Evolutionary conservation across 345 rosid genomes (phyloP), one percentile per base, ranked within the genome.

Genomic region (Adansonia digitata): DNA sequence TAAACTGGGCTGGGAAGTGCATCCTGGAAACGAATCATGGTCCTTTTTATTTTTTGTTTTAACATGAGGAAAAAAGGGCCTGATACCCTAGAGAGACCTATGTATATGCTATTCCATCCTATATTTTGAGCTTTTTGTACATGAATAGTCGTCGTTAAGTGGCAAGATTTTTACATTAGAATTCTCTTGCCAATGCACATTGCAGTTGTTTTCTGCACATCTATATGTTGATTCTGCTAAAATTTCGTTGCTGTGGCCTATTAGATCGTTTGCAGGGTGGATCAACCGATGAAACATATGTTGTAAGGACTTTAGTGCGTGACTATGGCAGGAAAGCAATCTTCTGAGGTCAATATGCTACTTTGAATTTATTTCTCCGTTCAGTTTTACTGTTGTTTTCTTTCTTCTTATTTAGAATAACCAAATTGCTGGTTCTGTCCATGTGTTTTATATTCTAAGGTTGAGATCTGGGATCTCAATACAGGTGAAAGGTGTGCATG

Each of bases 381-480:
- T 4, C 6, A 40, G 59, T 34, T n/a, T 62, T n/a, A 13, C 15
- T 55, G 4, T 53, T 15, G 17, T 70, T 67, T 68, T 37, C 69
- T 31, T 42, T 68, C 18, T 35, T 43, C 49, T 34, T 64, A 20
- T 57, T 75, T 60, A 29, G 60, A n/a, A 24, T 22, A 71, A 20
- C 63, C 72, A 20, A 6, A 7, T 69, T 74, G 73, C 77, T 81
- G 61, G 51, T 74, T 75, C 49, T 59, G 74, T 34, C 72, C 35
- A 2, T 71, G 48, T 77, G 17, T 69, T 49, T 46, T 43, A 74
- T 82, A 71, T 18, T 20, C 20, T 67, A 77, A 94, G 98, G 89
- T 94, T 59, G 98, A 94, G 82, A 74, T 94, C 66, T 90, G 98
- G 97, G 97, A 94, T 80, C 88, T 94, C 43, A 82, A 85, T 75